These are phyloP conservation scores for Suillus alpinus DNA, from an alignment of 768 basidiomycete genomes.

Conservation along the genomic window DNA sequence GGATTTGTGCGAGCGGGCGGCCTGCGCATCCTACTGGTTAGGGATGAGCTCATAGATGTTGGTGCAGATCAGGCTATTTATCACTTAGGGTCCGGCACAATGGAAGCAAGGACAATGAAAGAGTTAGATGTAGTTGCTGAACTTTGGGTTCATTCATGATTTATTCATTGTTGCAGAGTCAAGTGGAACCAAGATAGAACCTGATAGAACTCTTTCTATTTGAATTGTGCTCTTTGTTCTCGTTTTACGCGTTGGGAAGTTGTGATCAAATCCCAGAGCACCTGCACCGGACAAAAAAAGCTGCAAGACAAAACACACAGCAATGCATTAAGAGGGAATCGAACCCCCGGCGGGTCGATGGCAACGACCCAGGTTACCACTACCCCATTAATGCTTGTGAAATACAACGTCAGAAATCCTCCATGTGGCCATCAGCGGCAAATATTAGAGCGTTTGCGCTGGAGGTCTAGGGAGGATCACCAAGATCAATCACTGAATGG, in stretches of 20 bases:
- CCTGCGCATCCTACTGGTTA: conserved; percentile 62
- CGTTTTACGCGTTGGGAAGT: neutral
- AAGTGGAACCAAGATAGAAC: neutral
- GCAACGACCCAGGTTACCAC: conserved; percentile 35
- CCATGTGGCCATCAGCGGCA: no score
- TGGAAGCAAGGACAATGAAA: conserved; percentile 50
- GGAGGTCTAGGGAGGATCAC: no score
- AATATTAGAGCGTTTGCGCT: no score
- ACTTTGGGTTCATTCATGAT: conserved; percentile 54
- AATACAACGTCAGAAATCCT: no score
- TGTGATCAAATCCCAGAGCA: no score
- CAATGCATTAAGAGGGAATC: conserved; percentile 72
- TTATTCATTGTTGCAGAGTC: neutral
- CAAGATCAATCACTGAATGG: no score
- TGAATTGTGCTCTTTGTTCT: neutral
- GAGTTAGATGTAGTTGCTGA: conserved; percentile 75
- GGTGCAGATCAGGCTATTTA: conserved; percentile 19
- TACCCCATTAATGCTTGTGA: conserved; percentile 28
- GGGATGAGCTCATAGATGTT: conserved; percentile 47
- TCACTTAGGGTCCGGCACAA: conserved; percentile 18
- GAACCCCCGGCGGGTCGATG: conserved; percentile 73
- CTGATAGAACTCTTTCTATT: neutral
- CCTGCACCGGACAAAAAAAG: no score
- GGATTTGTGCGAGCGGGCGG: conserved; percentile 71
- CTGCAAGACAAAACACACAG: no score